Evolutionary conservation across 2,329 filamentous ascomycete genomes (phyloP).

Genomic region (Colletotrichum viniferum): DNA sequence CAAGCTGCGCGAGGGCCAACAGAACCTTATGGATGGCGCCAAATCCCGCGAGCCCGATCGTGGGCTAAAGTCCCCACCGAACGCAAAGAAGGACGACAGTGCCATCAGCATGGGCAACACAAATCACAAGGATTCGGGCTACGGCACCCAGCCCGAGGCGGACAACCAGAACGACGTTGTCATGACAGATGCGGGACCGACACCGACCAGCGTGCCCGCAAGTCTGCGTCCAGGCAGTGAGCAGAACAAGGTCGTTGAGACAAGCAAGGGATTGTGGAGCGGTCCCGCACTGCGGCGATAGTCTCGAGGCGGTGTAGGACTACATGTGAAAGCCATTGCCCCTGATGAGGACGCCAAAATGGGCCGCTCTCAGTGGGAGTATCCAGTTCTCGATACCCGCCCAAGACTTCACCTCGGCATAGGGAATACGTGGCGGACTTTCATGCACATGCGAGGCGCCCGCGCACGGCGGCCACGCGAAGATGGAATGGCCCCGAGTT

Average conservation of each 20-base stretch:
- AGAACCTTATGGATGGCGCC: slow-evolving; percentile 66
- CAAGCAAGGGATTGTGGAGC: slow-evolving; percentile 67
- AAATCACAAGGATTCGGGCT: slow-evolving; percentile 50
- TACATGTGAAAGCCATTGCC: not conserved
- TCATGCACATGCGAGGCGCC: slow-evolving; percentile 3
- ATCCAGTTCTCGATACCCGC: not conserved
- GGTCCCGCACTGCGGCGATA: slow-evolving; percentile 15
- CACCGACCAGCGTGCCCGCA: slow-evolving; percentile 45
- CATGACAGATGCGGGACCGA: slow-evolving; percentile 49
- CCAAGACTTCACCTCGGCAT: not conserved
- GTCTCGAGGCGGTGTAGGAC: not conserved
- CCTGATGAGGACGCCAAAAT: not conserved
- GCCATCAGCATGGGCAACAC: slow-evolving; percentile 42
- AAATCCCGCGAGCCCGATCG: slow-evolving; percentile 54
- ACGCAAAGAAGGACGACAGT: slow-evolving; percentile 47
- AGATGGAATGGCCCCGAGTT: not conserved
- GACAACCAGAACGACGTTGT: slow-evolving; percentile 44
- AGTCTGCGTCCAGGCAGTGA: slow-evolving; percentile 59
- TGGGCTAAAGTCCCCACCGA: slow-evolving; percentile 33
- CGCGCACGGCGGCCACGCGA: not conserved
- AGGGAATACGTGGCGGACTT: not conserved
- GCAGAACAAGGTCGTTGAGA: slow-evolving; percentile 64
- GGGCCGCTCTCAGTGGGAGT: not conserved
- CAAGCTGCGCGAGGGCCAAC: slow-evolving; percentile 69
- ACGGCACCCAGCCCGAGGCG: slow-evolving; percentile 44